Evolutionary conservation across 345 rosid genomes (phyloP).

Genomic region (Anacardium occidentale): DNA sequence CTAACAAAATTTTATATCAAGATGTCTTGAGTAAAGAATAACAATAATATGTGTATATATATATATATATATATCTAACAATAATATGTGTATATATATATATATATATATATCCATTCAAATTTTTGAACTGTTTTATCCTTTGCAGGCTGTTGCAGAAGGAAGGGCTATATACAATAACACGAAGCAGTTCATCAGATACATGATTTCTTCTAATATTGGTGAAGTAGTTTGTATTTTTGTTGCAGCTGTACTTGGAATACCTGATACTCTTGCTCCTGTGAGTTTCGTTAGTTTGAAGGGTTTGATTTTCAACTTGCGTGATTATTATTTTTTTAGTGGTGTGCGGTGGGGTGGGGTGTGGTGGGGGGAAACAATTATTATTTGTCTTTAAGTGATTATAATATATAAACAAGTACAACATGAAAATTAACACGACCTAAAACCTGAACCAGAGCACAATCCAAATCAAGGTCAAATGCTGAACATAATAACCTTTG

Average conservation of each 20-base stretch:
- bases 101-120: not conserved
- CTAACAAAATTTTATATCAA: too few species aligned
- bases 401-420: not conserved
- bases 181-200: constrained; percentile 98
- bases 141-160: constrained; percentile 92
- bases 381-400: too few species aligned
- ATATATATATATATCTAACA: too few species aligned
- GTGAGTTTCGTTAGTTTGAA: constrained; percentile 54
- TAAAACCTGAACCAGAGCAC: not conserved
- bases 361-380: too few species aligned
- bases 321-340: not conserved
- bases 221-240: constrained; percentile 99
- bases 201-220: constrained; percentile 99
- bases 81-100: too few species aligned
- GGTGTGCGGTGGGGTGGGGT: too few species aligned
- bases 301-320: not conserved
- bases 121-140: constrained; percentile 27
- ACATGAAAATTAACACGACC: not conserved
- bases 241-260: constrained; percentile 98
- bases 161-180: constrained; percentile 99
- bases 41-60: too few species aligned
- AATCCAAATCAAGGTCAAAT: not conserved
- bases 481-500: constrained; percentile 8
- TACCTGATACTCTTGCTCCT: constrained; percentile 98
- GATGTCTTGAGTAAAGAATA: too few species aligned